These are phyloP conservation scores for Xylariaceae sp. DNA, from an alignment of 2,329 filamentous ascomycete species.

Conservation along the genomic window DNA sequence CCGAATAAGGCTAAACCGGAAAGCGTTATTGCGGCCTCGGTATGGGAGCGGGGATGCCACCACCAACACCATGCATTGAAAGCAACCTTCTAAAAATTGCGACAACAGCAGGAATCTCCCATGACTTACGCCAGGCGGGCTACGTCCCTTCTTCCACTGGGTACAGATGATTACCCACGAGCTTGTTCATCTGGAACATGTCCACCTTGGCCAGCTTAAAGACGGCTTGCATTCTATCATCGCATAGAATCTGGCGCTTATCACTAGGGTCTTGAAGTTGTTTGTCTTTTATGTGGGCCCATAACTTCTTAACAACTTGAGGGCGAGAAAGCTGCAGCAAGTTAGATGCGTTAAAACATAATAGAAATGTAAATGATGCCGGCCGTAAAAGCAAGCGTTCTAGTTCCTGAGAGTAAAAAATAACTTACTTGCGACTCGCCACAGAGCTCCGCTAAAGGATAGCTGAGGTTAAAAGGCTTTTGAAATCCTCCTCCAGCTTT, in stretches of 20 bases:
- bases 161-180: conserved; percentile 88
- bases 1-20: not conserved
- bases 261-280: conserved; percentile 89
- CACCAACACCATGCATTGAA: not conserved
- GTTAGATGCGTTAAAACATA: conserved; percentile 16
- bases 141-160: conserved; percentile 71
- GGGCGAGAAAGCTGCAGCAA: conserved; percentile 80
- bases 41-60: not conserved
- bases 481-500: conserved; percentile 94
- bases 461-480: conserved; percentile 79
- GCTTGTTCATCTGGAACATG: conserved; percentile 99
- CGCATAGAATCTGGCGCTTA: conserved; percentile 91
- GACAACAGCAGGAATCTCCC: not conserved
- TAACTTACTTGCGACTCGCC: conserved; percentile 69
- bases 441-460: conserved; percentile 70
- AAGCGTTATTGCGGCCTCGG: not conserved
- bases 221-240: conserved; percentile 87
- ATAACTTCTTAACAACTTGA: conserved; percentile 94
- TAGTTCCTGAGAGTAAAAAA: not conserved
- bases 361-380: not conserved
- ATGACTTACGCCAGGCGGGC: not conserved
- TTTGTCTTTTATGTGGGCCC: conserved; percentile 90
- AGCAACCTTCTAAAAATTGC: not conserved
- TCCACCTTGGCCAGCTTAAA: conserved; percentile 92
- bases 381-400: not conserved